Evolutionary conservation across 495 filamentous ascomycete species (phyloP).

Genomic region (Copromyces sp.): DNA sequence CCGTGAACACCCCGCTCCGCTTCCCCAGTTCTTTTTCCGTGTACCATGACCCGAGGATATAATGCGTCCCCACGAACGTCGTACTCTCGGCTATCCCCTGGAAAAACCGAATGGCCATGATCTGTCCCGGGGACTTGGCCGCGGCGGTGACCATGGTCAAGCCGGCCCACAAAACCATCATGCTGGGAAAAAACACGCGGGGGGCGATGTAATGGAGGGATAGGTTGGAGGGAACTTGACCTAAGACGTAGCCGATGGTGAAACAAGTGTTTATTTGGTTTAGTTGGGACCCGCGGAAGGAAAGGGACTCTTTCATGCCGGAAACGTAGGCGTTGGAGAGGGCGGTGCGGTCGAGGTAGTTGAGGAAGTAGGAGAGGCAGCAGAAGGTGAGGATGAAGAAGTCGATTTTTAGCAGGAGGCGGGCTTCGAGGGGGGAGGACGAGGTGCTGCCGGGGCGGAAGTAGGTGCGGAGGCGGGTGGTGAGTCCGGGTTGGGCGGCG

Average conservation of each 20-base stretch:
- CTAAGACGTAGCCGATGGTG: constrained; percentile 43
- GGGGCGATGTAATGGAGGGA: constrained; percentile 49
- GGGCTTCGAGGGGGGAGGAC: constrained; percentile 32
- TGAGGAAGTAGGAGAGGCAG: constrained; percentile 48
- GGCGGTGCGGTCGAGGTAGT: constrained; percentile 49
- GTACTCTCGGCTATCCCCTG: constrained; percentile 50
- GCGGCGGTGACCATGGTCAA: constrained; percentile 52
- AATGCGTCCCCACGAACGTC: constrained; percentile 55
- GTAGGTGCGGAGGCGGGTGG: neutral
- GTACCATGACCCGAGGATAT: constrained; percentile 60
- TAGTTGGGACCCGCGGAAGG: constrained; percentile 46
- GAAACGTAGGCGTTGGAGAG: constrained; percentile 55
- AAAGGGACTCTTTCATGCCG: constrained; percentile 55
- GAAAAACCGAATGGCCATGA: constrained; percentile 62
- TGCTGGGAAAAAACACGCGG: constrained; percentile 49
- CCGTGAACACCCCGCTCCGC: constrained; percentile 45
- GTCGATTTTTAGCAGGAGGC: constrained; percentile 47
- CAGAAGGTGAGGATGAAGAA: constrained; percentile 58
- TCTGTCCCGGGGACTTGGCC: constrained; percentile 36
- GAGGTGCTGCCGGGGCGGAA: constrained; percentile 5
- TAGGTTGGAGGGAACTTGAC: constrained; percentile 51
- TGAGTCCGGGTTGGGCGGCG: neutral
- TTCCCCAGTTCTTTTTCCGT: constrained; percentile 54
- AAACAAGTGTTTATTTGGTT: constrained; percentile 48
- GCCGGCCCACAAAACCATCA: constrained; percentile 51